phyloP scores from a whole-genome alignment of 768 basidiomycete species.

The Cystofilobasidium macerans region DNA sequence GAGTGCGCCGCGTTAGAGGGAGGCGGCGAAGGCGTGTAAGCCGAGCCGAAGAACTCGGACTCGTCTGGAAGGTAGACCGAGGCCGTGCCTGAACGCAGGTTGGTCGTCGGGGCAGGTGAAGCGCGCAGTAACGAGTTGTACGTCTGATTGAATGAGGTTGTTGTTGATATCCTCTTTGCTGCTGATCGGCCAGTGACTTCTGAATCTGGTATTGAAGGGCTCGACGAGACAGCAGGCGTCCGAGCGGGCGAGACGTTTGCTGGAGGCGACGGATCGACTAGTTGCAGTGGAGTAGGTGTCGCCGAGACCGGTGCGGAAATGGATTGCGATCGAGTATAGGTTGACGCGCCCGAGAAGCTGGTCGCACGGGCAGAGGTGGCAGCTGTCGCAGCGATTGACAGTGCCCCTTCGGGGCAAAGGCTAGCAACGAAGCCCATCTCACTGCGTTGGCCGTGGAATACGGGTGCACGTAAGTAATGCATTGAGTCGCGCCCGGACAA shows the following conservation, averaged over 20 bases:
- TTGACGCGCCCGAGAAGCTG: not conserved
- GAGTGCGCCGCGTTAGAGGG: not conserved
- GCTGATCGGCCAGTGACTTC: too few relatives aligned
- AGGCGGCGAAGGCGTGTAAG: not conserved
- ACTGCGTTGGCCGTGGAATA: not conserved
- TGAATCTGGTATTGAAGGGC: too few relatives aligned
- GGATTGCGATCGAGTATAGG: not conserved
- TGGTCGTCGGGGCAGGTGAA: not conserved
- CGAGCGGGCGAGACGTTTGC: not conserved
- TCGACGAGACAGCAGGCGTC: too few relatives aligned
- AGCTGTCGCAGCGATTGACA: not conserved
- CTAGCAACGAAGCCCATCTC: constrained; percentile 14
- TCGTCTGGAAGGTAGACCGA: not conserved
- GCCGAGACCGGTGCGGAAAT: not conserved
- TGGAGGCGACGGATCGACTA: too few relatives aligned
- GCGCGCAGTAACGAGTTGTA: not conserved
- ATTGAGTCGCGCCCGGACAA: not conserved
- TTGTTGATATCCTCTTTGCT: not conserved
- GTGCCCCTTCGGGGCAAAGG: not conserved
- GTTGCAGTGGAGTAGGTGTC: not conserved
- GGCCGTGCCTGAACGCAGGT: not conserved
- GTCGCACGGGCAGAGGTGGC: not conserved
- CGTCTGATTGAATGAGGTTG: not conserved
- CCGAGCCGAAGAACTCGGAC: not conserved
- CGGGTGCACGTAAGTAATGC: not conserved